Evolutionary conservation across 2,329 filamentous ascomycete genomes (phyloP).

Genomic region (Fonsecaea pugnacius): DNA sequence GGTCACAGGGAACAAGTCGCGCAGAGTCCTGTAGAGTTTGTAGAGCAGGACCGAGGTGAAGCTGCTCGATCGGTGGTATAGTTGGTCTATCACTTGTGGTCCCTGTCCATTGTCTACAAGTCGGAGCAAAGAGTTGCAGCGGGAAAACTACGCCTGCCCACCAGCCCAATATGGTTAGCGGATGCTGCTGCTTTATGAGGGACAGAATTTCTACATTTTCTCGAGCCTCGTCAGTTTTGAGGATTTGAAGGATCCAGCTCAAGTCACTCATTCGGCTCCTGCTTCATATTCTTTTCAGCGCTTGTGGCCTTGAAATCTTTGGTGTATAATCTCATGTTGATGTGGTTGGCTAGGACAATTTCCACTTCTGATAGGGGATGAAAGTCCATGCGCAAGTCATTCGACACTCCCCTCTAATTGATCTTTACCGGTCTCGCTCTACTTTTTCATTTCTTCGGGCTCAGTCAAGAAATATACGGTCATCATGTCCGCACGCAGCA

Average conservation of each 20-base stretch:
- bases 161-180: background rate
- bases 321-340: background rate
- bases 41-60: background rate
- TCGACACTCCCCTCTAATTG: conserved; percentile 28
- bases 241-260: background rate
- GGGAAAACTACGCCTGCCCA: background rate
- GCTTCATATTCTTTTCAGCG: background rate
- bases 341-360: background rate
- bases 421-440: conserved; percentile 14
- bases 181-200: background rate
- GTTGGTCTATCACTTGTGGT: background rate
- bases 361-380: conserved; percentile 24
- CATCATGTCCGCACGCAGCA: conserved; percentile 20
- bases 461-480: conserved; percentile 10
- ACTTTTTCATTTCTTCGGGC: background rate
- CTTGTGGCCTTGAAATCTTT: background rate
- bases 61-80: background rate
- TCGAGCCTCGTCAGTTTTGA: background rate
- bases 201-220: background rate
- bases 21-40: background rate
- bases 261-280: background rate
- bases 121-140: background rate
- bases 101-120: background rate
- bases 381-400: conserved; percentile 28
- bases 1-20: background rate